A percentile compares a stretch with the other conserved stretches of the same genome.
Conservation (phyloP, 2,329 filamentous ascomycete genomes). For the Aspergillus awamori region DNA sequence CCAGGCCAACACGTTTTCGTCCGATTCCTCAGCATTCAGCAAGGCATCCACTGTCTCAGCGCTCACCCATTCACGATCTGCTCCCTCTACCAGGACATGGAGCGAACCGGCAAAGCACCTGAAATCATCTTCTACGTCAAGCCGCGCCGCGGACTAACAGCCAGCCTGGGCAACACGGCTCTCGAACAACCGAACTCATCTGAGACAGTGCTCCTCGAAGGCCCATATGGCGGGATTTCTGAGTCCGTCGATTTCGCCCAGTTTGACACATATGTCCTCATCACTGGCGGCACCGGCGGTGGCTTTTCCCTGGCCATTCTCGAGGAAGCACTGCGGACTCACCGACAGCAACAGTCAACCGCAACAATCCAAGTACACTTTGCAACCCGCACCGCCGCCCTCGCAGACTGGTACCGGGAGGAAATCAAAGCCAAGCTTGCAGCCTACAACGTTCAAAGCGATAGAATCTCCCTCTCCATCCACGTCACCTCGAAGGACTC, state of each 20-base stretch:
- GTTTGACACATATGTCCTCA: conserved; percentile 51
- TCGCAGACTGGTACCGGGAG: not conserved
- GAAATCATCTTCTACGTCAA: conserved; percentile 59
- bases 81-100: conserved; percentile 45
- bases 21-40: conserved; percentile 45
- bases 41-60: conserved; percentile 49
- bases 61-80: conserved; percentile 61
- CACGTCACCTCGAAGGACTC: not conserved
- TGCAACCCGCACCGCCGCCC: not conserved
- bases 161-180: conserved; percentile 47
- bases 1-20: conserved; percentile 61
- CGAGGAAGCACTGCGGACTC: conserved; percentile 35
- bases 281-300: conserved; percentile 61
- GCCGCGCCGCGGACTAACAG: conserved; percentile 55
- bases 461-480: not conserved
- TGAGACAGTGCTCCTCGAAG: conserved; percentile 57
- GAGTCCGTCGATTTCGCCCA: conserved; percentile 36
- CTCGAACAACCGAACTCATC: conserved; percentile 38
- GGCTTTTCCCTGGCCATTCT: conserved; percentile 56
- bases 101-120: conserved; percentile 22
- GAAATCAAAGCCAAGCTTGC: not conserved
- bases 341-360: not conserved
- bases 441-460: not conserved
- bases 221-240: conserved; percentile 60
- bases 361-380: not conserved